Conservation (phyloP, 1,284 basidiomycete species). For the Fomitiporia mediterranea region DNA sequence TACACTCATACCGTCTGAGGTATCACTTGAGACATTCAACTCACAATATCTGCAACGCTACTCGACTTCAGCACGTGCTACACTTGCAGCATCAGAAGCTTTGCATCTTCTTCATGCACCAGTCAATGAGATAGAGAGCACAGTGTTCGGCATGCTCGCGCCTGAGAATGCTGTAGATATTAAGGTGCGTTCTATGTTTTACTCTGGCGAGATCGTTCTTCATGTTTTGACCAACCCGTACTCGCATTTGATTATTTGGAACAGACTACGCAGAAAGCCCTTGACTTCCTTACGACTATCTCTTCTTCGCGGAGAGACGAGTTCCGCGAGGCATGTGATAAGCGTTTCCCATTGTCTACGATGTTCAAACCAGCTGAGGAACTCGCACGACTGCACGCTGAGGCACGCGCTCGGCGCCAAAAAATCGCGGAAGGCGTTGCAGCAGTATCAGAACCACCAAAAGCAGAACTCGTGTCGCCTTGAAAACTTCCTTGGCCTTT, state of each 20-base stretch:
- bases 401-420: not conserved
- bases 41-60: constrained; percentile 70
- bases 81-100: constrained; percentile 60
- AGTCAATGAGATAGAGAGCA: constrained; percentile 52
- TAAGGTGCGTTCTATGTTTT: constrained; percentile 38
- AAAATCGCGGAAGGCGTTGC: not conserved
- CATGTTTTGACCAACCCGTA: constrained; percentile 1
- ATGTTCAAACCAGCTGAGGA: constrained; percentile 55
- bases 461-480: not conserved
- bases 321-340: constrained; percentile 49
- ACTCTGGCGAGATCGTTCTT: not conserved
- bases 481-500: too few relatives aligned
- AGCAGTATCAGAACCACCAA: not conserved
- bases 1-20: constrained; percentile 50
- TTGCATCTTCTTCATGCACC: constrained; percentile 43
- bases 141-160: constrained; percentile 48
- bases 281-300: constrained; percentile 44
- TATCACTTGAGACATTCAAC: constrained; percentile 64
- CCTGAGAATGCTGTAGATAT: constrained; percentile 44
- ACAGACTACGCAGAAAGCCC: constrained; percentile 45
- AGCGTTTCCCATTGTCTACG: constrained; percentile 56
- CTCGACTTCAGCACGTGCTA: constrained; percentile 43
- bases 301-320: constrained; percentile 52
- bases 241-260: not conserved
- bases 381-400: constrained; percentile 26